Base-by-base conservation (phyloP, 75 land plant species). In the Azolla pinnata region DNA sequence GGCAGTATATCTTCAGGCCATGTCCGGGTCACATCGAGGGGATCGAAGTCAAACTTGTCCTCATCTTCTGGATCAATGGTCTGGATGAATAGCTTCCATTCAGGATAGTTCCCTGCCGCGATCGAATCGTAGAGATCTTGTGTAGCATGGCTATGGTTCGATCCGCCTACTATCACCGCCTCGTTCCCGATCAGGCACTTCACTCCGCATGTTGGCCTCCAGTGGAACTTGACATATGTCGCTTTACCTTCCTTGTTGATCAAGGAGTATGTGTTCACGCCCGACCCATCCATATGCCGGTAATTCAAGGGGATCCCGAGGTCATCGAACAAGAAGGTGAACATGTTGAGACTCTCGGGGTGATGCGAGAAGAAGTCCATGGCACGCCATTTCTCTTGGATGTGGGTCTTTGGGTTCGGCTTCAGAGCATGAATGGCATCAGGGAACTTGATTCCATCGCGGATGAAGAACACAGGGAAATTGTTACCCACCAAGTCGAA, bases 211-310 rank as follows among this genome's bases (percentile, higher is more conserved):
- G 79, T 74, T 0, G 79, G 79, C 49, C 63, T 77, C 79, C 79
- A 75, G 50, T 77, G 79, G 48, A 74, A 77, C 59, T 74, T 77
- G n/a, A 65, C 63, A 25, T 61, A 74, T 9, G 78, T 75, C 20
- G 60, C 70, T 50, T 62, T 74, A 0, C 78, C 78, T 14, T 40
- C 79, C 35, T 54, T 73, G 65, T 25, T 76, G 2, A 76, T 32
- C 17, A 76, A 4, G 33, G 55, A 73, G 45, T 61, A 75, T 12
- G 77, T 75, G 30, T 75, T 77, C 2, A 75, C 76, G 8, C 79
- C 79, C 12, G 57, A 77, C 4, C 81, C 79, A 29, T 78, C 81
- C 69, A 78, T 78, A 54, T 78, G 81, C 20, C 81, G 68, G 59
- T 75, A 78, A 30, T 78, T 60, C 0, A 67, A 31, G 2, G 81